These are phyloP conservation scores for Saccharomycopsis sp. DNA, from an alignment of 805 yeast species.

Conservation along the genomic window DNA sequence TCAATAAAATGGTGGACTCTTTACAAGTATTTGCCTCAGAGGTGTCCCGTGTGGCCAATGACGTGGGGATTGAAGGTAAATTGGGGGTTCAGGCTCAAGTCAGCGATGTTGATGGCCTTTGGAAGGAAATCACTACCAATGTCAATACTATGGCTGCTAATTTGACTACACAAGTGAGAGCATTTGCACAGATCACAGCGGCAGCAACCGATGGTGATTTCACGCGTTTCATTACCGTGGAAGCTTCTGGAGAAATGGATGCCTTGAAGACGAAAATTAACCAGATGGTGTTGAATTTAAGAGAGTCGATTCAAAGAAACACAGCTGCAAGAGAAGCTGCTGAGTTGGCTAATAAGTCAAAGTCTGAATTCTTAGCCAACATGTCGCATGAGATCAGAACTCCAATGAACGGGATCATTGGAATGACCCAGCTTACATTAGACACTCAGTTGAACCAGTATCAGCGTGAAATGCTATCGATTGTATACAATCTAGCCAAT, in stretches of 20 bases:
- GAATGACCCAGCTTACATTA: slow-evolving; percentile 84
- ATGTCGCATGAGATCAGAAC: slow-evolving; percentile 87
- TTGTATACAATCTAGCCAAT: slow-evolving; percentile 83
- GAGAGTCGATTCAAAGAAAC: slow-evolving; percentile 86
- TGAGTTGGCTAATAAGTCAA: slow-evolving; percentile 81
- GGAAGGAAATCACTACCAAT: slow-evolving; percentile 89
- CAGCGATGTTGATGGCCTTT: slow-evolving; percentile 81
- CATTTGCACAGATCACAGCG: slow-evolving; percentile 88
- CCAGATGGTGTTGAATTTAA: slow-evolving; percentile 78
- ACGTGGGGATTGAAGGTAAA: slow-evolving; percentile 90
- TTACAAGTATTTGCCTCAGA: slow-evolving; percentile 82
- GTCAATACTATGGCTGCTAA: slow-evolving; percentile 94
- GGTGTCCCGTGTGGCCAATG: slow-evolving; percentile 84
- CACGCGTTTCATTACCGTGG: slow-evolving; percentile 84
- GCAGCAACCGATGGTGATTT: slow-evolving; percentile 94
- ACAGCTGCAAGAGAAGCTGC: slow-evolving; percentile 95
- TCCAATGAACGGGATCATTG: slow-evolving; percentile 89
- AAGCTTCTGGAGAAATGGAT: slow-evolving; percentile 87
- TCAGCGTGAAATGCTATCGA: slow-evolving; percentile 85
- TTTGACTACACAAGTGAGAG: slow-evolving; percentile 85
- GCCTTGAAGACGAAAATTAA: slow-evolving; percentile 46
- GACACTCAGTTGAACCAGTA: slow-evolving; percentile 88
- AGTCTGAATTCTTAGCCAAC: slow-evolving; percentile 84
- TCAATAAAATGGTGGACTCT: slow-evolving; percentile 90
- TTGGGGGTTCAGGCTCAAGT: slow-evolving; percentile 91